Base-by-base conservation (phyloP, 352 stramenopile genomes). In the Phytophthora pistaciae region DNA sequence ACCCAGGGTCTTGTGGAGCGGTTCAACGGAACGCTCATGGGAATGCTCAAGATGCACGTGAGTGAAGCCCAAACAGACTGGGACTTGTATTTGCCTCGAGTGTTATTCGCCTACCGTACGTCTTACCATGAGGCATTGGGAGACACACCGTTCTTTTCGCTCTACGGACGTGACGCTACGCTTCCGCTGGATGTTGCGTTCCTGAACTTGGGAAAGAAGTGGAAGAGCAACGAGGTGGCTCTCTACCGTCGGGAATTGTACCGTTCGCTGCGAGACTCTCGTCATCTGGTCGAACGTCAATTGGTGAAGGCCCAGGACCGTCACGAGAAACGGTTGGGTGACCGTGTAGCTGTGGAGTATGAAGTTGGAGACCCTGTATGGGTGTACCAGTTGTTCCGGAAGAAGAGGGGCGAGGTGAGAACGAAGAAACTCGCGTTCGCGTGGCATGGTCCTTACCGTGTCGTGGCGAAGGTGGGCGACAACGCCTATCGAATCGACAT, bases 31-130 rank as follows among this genome's bases (percentile, higher is more conserved):
- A 68, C 50, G 52, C n/a, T 60, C 1, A 55, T 25, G 60, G 42
- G 42, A 9, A 50, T 50, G 42, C 42, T 50, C 5, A 50, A 50
- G 6, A 50, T 59, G 48, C 5, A 10, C 13, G 27, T 64, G 3
- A 18, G 55, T 10, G 23, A 63, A 29, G 23, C 60, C 2, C 60
- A 66, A 21, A 42, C 21, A 3, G 60, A 60, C 9, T 67, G 60
- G 60, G 60, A 67, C 9, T 11, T 67, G 5, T 66, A 59, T 50
- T 53, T 66, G 20, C 29, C 48, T 1, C 3, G 49, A 0, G 56
- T 65, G 1, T 5, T 71, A 10, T 66, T 72, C 21, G 65, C 27
- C 36, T 72, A 72, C 31, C 4, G 42, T 11, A 72, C 66, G 10
- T 20, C 64, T 0, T 66, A 60, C 3, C 49, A 72, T 6, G 64